A percentile compares a stretch with the other conserved stretches of the same genome.
phyloP scores from a whole-genome alignment of 306 rosid species.

The Cucurbita moschata region DNA sequence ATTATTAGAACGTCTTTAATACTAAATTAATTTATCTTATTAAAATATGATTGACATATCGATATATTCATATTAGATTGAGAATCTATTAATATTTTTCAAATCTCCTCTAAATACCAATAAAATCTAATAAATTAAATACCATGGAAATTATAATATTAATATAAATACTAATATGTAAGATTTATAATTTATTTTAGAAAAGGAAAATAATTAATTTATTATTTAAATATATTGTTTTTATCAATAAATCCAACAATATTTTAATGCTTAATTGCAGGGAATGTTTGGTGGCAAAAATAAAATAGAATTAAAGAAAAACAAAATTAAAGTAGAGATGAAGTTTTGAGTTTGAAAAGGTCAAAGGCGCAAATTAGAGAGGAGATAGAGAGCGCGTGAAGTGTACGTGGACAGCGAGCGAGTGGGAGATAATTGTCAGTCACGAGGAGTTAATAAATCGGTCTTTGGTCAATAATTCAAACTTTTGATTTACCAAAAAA shows the following conservation, averaged over 20 bases:
- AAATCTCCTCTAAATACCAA: no score
- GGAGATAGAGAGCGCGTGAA: not conserved
- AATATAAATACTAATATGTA: no score
- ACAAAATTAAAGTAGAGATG: not conserved
- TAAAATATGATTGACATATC: no score
- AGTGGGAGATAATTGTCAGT: not conserved
- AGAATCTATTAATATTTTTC: no score
- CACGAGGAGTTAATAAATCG: not conserved
- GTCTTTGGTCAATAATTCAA: conserved; percentile 41
- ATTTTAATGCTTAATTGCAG: not conserved
- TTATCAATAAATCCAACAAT: not conserved
- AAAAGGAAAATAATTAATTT: not conserved
- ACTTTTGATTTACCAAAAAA: conserved; percentile 6
- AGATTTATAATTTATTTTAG: no score
- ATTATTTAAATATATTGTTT: no score
- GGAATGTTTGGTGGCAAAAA: not conserved
- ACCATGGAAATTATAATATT: not conserved
- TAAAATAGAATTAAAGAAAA: not conserved
- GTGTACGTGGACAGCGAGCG: not conserved
- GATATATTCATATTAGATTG: no score
- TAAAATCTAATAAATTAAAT: no score
- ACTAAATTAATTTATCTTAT: no score
- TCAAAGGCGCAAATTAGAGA: not conserved
- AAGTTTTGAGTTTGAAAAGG: not conserved
- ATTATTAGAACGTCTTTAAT: not conserved